Conservation (phyloP, 768 basidiomycete genomes). For the Rhodotorula paludigena region DNA sequence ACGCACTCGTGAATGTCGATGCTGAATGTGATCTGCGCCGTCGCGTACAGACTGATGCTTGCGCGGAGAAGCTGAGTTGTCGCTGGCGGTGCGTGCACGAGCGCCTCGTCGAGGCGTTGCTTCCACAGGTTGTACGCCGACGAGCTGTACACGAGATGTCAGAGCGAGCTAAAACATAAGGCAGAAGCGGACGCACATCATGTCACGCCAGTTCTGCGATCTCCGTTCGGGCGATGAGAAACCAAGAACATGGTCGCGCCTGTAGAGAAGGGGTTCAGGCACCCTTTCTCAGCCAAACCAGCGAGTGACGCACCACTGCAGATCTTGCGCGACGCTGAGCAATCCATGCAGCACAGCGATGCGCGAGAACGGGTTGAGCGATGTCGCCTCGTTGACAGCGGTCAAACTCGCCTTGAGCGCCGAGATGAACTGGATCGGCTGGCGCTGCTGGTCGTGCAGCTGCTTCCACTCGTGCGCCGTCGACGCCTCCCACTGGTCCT, state of each 20-base stretch:
- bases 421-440: slow-evolving; percentile 40
- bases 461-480: slow-evolving; percentile 36
- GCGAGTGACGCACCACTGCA: slow-evolving; percentile 35
- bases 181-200: slow-evolving; percentile 22
- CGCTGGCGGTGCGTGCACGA: slow-evolving; percentile 29
- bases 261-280: background rate
- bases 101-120: slow-evolving; percentile 37
- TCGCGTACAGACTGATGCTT: slow-evolving; percentile 40
- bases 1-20: slow-evolving; percentile 41
- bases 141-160: slow-evolving; percentile 8
- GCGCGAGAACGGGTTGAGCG: slow-evolving; percentile 39
- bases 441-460: slow-evolving; percentile 22
- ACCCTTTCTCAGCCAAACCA: too few species aligned
- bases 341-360: slow-evolving; percentile 40
- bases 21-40: slow-evolving; percentile 40
- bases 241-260: slow-evolving; percentile 40
- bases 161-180: background rate
- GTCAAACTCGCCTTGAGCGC: slow-evolving; percentile 42
- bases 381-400: slow-evolving; percentile 29
- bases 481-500: slow-evolving; percentile 40
- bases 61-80: slow-evolving; percentile 40
- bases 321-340: slow-evolving; percentile 39
- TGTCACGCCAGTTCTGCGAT: slow-evolving; percentile 40
- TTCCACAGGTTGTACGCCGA: slow-evolving; percentile 43
- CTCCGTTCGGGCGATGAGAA: slow-evolving; percentile 39